Conservation (phyloP, 257 asterid genomes). For the Sherardia arvensis region DNA sequence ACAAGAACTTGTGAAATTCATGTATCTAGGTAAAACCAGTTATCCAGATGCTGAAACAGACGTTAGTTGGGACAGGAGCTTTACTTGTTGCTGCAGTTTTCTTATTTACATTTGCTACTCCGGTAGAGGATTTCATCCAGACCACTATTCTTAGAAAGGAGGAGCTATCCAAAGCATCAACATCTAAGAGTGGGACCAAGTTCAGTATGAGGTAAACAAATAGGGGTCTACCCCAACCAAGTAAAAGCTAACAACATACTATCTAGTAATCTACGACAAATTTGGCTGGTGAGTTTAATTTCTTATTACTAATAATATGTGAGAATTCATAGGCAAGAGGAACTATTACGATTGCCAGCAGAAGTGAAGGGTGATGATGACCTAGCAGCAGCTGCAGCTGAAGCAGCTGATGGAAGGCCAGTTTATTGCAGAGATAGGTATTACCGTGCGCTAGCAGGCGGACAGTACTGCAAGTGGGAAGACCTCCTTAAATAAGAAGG, state of each 20-base stretch:
- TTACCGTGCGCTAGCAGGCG: slow-evolving; percentile 75
- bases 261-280: not conserved
- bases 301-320: not conserved
- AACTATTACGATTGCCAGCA: slow-evolving; percentile 59
- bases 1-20: slow-evolving; percentile 6
- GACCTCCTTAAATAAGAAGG: slow-evolving; percentile 35
- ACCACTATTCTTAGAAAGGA: slow-evolving; percentile 30
- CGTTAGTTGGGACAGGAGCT: slow-evolving; percentile 80
- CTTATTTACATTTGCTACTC: slow-evolving; percentile 63
- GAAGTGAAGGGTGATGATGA: slow-evolving; percentile 67
- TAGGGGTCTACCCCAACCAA: not conserved
- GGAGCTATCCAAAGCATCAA: slow-evolving; percentile 30
- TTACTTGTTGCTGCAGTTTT: slow-evolving; percentile 63
- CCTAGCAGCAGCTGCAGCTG: slow-evolving; percentile 76
- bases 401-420: slow-evolving; percentile 76
- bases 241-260: not conserved
- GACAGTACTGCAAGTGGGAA: slow-evolving; percentile 80
- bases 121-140: slow-evolving; percentile 61
- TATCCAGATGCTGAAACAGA: slow-evolving; percentile 79
- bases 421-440: slow-evolving; percentile 74
- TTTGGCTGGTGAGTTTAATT: not conserved
- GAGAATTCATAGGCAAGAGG: slow-evolving; percentile 52
- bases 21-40: slow-evolving; percentile 75
- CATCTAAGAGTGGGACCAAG: slow-evolving; percentile 31
- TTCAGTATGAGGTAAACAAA: slow-evolving; percentile 46